A percentile compares a stretch with the other conserved stretches of the same genome.
These are phyloP conservation scores for Arachnomyces sp. DNA, from an alignment of 2,329 filamentous ascomycete species.

Conservation along the genomic window DNA sequence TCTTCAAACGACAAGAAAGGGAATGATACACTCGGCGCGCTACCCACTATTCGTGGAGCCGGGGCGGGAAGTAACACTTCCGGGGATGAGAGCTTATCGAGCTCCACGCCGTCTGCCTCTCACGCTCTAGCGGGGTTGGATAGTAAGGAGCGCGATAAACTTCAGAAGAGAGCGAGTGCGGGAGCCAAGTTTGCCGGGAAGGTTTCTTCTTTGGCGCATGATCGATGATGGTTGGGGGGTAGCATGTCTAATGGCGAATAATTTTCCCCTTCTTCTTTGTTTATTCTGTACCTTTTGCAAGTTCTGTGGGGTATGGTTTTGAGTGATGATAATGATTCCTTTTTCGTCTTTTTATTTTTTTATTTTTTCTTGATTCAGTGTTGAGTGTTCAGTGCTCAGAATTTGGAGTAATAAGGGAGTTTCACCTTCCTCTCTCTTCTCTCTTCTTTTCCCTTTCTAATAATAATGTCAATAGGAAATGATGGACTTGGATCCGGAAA, in stretches of 20 bases:
- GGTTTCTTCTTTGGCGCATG: conserved; percentile 37
- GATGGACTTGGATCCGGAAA: no score
- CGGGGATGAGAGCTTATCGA: conserved; percentile 1
- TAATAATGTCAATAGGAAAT: no score
- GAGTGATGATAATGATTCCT: background rate
- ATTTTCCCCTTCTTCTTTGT: background rate
- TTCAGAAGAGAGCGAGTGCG: conserved; percentile 73
- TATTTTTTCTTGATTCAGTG: no score
- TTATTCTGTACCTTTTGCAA: background rate
- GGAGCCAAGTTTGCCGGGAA: conserved; percentile 58
- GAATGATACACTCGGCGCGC: conserved; percentile 54
- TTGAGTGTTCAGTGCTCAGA: no score
- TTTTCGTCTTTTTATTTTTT: background rate
- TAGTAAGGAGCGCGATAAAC: conserved; percentile 55
- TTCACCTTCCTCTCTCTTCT: background rate
- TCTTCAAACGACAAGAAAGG: conserved; percentile 37
- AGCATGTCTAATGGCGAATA: no score
- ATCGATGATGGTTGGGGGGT: conserved; percentile 14
- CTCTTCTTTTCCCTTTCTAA: no score
- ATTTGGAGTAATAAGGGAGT: no score
- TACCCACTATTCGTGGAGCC: conserved; percentile 47
- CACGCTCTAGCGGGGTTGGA: conserved; percentile 26
- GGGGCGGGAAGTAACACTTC: conserved; percentile 14
- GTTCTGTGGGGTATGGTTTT: background rate
- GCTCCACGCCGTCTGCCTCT: conserved; percentile 14